Base-by-base conservation (phyloP, 2,329 filamentous ascomycete species). In the Clathrospora elynae region DNA sequence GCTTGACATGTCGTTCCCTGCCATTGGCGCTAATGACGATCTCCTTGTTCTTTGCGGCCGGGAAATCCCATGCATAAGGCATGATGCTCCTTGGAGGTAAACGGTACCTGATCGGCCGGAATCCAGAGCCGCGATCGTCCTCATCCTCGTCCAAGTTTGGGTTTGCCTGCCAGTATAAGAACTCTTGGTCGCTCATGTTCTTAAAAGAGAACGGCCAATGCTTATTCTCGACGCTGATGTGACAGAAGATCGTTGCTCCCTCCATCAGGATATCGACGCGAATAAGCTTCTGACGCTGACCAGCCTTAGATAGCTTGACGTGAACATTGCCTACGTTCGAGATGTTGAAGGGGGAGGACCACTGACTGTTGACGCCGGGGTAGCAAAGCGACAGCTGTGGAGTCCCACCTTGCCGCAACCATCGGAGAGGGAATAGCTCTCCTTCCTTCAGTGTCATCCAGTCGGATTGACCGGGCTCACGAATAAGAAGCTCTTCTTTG, bases 41-140 rank as follows among this genome's bases (percentile, higher is more conserved):
- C 67, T 96, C 93, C 62, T 93, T 95, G 73, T 89, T 87, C 73
- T 95, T 96, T n/a, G 90, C 91, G 1, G 93, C 92, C 1, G 93
- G 95, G 72, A 96, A 99, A 66, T 99, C 95, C 93, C 93, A 99
- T 2, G 93, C 92, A 63, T 99, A 99, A 1, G 95, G 93, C 93
- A 99, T 99, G 70, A 99, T 96, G 70, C 92, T 97, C 47, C 93
- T 81, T 9, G 92, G 85, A 2, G 95, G 95, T 19, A 99, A 77
- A 20, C 92, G 86, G 72, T 99, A 99, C 38, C 90, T 81, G 49
- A 99, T 89, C 2, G 90, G 91, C 53, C 88, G 87, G 89, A 93
- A 99, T 3, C 90, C 89, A 38, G 88, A 91, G 42, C 85, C 75
- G 39, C 72, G 78, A 61, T 96, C 88, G 57, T 89, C 86, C 41